These are phyloP conservation scores for Alopecurus myosuroides DNA, from an alignment of 176 grass and related monocot genomes.

Conservation along the genomic window DNA sequence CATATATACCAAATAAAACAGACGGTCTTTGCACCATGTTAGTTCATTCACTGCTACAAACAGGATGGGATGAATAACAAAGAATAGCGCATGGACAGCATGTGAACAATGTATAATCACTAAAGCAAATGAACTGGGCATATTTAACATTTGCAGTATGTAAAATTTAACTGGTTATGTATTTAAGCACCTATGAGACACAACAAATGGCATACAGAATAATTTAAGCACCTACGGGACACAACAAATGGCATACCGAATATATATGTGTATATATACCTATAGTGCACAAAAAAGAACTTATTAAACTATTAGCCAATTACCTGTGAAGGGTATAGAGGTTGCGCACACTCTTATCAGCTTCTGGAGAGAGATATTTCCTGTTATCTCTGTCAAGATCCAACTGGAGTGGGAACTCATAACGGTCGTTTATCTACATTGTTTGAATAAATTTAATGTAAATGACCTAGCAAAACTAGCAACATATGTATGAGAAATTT, in stretches of 20 bases:
- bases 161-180: not conserved
- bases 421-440: constrained; percentile 76
- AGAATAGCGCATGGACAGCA: not conserved
- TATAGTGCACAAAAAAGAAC: not conserved
- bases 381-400: constrained; percentile 63
- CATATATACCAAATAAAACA: not conserved
- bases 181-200: not conserved
- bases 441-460: constrained; percentile 19
- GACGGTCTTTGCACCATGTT: not conserved
- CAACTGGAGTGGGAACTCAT: constrained; percentile 71
- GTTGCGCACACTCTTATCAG: constrained; percentile 63
- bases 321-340: constrained; percentile 84
- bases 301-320: constrained; percentile 23
- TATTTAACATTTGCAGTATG: not conserved
- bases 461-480: not conserved
- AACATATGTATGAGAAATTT: not conserved
- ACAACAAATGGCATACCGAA: not conserved
- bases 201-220: not conserved
- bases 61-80: not conserved
- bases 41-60: not conserved
- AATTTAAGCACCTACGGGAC: not conserved
- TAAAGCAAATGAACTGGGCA: constrained; percentile 14
- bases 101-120: not conserved
- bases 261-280: too few species aligned
- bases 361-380: constrained; percentile 71